Evolutionary conservation across 192 early-diverging fungal genomes (phyloP), one percentile per base, ranked within the genome.

Genomic region (Coemansia sp.): DNA sequence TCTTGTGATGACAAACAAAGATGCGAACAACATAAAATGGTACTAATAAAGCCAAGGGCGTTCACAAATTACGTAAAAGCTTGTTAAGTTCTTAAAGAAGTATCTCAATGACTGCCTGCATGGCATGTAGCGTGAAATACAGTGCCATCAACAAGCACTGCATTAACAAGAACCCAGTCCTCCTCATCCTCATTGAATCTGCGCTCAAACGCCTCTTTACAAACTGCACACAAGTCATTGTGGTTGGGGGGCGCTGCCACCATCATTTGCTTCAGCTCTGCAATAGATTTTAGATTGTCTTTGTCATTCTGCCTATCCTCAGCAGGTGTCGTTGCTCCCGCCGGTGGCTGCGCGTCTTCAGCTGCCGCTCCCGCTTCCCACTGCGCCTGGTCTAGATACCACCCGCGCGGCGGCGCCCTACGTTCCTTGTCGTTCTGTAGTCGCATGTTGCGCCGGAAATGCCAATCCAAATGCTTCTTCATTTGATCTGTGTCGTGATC

Each of bases 401-500:
- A 98, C 34, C 90, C 91, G 34, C 95, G 87, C 28, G 89, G 88
- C 48, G 91, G 72, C n/a, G 90, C 88, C 44, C 89, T 87, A 62
- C 90, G 91, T n/a, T 82, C 88, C 60, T 88, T 85, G 57, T 96
- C 92, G 72, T 90, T 90, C 60, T 89, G 76, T 48, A 60, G 71
- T 30, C 93, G 85, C 52, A 90, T 81, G 73, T 98, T 98, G 76
- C 95, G 92, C 30, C 96, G 84, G 74, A 97, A 98, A 78, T 98
- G 96, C 87, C 93, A 95, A 64, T 98, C 95, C 30, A 98, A 58
- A 74, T 98, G 96, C 44, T 84, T 79, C 56, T 87, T 85, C 85
- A 95, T 91, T 61, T 88, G 81, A 2, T 92, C 93, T 38, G 82
- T 82, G 16, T 82, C 85, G 7, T 84, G 81, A 31, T 85, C 86